These are phyloP conservation scores for Thinopyrum elongatum DNA, from an alignment of 176 grass and related monocot genomes.

Conservation along the genomic window DNA sequence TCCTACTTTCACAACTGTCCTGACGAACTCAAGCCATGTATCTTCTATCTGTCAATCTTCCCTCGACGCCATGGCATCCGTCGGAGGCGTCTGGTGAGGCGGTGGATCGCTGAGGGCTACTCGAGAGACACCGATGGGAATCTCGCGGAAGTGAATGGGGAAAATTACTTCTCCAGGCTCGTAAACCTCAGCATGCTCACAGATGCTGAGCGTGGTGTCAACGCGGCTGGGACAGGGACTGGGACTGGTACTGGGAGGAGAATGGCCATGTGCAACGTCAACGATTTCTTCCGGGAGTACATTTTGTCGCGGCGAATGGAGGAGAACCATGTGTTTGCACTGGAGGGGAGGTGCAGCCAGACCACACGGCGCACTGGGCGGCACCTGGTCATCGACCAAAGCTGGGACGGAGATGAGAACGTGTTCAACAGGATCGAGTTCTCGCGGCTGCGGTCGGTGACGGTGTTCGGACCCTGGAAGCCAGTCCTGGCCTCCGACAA, in stretches of 20 bases:
- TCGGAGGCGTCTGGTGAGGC: not conserved
- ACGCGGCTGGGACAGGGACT: not conserved
- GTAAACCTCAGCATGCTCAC: not conserved
- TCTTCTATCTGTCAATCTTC: not conserved
- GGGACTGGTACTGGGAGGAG: not conserved
- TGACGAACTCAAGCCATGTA: not conserved
- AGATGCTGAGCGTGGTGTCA: not conserved
- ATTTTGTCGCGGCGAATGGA: not conserved
- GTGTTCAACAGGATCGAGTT: not conserved
- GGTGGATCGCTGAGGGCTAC: not conserved
- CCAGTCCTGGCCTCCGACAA: not conserved
- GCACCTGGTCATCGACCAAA: not conserved
- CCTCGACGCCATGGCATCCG: not conserved
- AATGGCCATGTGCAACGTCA: not conserved
- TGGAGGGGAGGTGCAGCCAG: not conserved
- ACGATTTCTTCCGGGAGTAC: not conserved
- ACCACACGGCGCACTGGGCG: not conserved
- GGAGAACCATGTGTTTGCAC: not conserved
- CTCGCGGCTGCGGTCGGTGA: not conserved
- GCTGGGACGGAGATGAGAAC: not conserved
- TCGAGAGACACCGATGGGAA: not conserved
- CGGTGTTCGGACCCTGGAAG: not conserved
- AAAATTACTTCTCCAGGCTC: not conserved
- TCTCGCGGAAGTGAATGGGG: not conserved
- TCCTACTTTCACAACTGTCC: not conserved